Conservation (phyloP, 2,329 filamentous ascomycete species). For the Pseudogymnoascus sp. region DNA sequence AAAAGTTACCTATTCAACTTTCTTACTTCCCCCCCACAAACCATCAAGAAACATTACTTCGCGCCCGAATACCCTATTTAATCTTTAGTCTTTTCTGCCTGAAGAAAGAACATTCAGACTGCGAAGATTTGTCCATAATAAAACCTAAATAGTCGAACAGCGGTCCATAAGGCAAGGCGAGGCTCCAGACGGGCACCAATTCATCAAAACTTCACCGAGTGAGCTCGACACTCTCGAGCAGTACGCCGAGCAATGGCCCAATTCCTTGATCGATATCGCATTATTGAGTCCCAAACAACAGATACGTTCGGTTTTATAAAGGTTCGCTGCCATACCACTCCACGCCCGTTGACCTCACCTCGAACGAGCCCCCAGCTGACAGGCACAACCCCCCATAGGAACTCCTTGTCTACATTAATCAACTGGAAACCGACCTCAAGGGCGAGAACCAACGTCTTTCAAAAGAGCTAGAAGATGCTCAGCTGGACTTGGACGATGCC, state of each 20-base stretch:
- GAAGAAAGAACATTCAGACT: background rate
- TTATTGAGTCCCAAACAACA: slow-evolving; percentile 4
- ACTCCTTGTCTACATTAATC: slow-evolving; percentile 38
- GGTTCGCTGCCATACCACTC: background rate
- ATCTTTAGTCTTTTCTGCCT: background rate
- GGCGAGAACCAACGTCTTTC: slow-evolving; percentile 37
- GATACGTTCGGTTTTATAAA: slow-evolving; percentile 3
- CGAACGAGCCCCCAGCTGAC: background rate
- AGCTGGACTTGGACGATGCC: slow-evolving; percentile 44
- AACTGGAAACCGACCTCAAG: slow-evolving; percentile 34
- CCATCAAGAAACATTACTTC: background rate
- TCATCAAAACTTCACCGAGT: background rate
- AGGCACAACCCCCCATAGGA: slow-evolving; percentile 30
- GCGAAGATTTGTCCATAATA: slow-evolving; percentile 2
- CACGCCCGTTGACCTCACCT: background rate
- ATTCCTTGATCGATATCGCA: slow-evolving; percentile 3
- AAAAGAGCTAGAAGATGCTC: slow-evolving; percentile 34
- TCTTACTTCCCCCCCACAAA: background rate
- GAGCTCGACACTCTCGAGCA: background rate
- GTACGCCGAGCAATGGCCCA: background rate
- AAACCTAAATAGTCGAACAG: background rate
- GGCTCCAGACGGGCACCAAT: background rate
- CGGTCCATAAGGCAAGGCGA: background rate
- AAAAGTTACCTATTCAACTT: background rate
- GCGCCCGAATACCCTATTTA: background rate